These are phyloP conservation scores for Dissophora globulifera DNA, from an alignment of 192 early-diverging fungal genomes.

Conservation along the genomic window DNA sequence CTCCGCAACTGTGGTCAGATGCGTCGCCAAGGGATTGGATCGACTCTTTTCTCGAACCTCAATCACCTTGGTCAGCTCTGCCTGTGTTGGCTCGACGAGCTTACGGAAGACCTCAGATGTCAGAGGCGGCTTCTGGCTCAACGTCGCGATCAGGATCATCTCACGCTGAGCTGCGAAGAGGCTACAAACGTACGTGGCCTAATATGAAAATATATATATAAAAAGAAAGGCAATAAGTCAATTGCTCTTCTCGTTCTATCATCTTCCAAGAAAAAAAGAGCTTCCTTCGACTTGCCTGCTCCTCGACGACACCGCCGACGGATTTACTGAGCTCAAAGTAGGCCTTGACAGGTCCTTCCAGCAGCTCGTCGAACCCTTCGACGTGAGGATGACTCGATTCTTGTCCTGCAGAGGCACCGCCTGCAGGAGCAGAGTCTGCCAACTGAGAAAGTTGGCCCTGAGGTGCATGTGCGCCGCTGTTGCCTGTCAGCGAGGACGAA, in stretches of 20 bases:
- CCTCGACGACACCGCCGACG: slow-evolving; percentile 64
- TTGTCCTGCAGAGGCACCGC: slow-evolving; percentile 15
- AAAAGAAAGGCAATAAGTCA: no score
- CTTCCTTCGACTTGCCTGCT: slow-evolving; percentile 57
- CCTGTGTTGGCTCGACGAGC: slow-evolving; percentile 77
- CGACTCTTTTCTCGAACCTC: slow-evolving; percentile 85
- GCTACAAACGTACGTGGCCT: slow-evolving; percentile 68
- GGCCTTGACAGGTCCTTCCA: slow-evolving; percentile 56
- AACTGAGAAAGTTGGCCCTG: slow-evolving; percentile 48
- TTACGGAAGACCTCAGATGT: slow-evolving; percentile 64
- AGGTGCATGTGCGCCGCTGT: slow-evolving; percentile 44
- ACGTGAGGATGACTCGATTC: slow-evolving; percentile 59
- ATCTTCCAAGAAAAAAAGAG: background rate
- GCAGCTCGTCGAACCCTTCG: slow-evolving; percentile 63
- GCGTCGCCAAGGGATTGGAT: slow-evolving; percentile 75
- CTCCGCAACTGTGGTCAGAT: slow-evolving; percentile 88
- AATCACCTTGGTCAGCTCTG: slow-evolving; percentile 70
- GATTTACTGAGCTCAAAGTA: slow-evolving; percentile 60
- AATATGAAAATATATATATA: background rate
- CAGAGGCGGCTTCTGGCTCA: slow-evolving; percentile 81
- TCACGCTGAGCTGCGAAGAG: slow-evolving; percentile 77
- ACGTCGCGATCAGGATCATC: slow-evolving; percentile 78
- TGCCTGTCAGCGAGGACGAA: slow-evolving; percentile 49
- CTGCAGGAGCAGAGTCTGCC: slow-evolving; percentile 47
- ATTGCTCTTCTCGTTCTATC: background rate